A percentile compares a stretch with the other conserved stretches of the same genome.
These are phyloP conservation scores for Bromus sterilis DNA, from an alignment of 176 grass and related monocot species.

Conservation along the genomic window DNA sequence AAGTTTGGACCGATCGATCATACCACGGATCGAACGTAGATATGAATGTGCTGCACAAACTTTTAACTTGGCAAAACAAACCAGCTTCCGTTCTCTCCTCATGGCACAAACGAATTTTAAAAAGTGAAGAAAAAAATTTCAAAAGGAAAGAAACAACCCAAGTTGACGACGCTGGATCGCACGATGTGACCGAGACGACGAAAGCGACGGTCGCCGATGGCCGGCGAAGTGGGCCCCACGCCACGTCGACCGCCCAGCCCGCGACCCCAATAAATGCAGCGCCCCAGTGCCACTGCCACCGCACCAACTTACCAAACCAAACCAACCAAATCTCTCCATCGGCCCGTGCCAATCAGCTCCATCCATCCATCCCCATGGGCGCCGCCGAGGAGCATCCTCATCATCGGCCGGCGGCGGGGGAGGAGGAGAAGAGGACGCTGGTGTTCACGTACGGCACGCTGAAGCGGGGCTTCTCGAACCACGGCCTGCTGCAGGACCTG, in stretches of 20 bases:
- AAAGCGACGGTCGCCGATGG: background rate
- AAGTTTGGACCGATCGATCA: too few relatives aligned
- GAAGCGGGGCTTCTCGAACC: constrained; percentile 89
- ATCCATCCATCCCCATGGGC: background rate
- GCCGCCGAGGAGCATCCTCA: background rate
- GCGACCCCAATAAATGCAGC: background rate
- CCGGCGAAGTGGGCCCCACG: background rate
- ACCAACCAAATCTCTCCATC: background rate
- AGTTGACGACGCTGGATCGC: too few relatives aligned
- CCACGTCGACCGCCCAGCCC: background rate
- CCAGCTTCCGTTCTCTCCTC: too few relatives aligned
- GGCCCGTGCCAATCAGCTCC: background rate
- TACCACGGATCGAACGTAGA: too few relatives aligned
- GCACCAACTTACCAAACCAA: background rate
- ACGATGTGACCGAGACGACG: background rate
- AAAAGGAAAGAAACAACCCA: too few relatives aligned
- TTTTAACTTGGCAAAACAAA: too few relatives aligned
- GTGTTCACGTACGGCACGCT: constrained; percentile 97
- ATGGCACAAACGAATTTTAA: too few relatives aligned
- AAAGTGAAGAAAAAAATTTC: too few relatives aligned
- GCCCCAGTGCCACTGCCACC: too few relatives aligned
- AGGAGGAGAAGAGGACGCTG: constrained; percentile 7
- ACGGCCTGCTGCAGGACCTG: constrained; percentile 61
- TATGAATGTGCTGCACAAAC: too few relatives aligned
- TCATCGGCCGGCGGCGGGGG: background rate